phyloP scores from a whole-genome alignment of 2,329 filamentous ascomycete genomes.

The Ascochyta fabae region DNA sequence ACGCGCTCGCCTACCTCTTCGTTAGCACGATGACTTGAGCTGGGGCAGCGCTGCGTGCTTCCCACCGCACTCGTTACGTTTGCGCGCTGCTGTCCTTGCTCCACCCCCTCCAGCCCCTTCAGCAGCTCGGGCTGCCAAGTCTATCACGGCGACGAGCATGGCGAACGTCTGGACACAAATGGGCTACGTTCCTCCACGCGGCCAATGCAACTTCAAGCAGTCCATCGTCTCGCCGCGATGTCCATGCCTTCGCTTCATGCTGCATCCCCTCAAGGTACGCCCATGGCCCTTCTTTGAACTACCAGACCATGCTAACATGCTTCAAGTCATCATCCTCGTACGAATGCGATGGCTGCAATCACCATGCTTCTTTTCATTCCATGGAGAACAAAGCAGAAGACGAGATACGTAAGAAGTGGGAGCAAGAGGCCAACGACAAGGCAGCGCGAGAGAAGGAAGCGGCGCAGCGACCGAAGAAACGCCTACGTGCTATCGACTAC shows the following conservation, averaged over 20 bases:
- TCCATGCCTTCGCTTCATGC: conserved; percentile 63
- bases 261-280: conserved; percentile 61
- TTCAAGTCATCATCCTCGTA: conserved; percentile 57
- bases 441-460: conserved; percentile 22
- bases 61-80: neutral
- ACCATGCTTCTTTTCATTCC: conserved; percentile 62
- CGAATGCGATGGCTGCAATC: conserved; percentile 62
- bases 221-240: conserved; percentile 56
- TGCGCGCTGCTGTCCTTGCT: neutral
- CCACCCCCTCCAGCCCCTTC: neutral
- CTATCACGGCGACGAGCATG: conserved; percentile 27
- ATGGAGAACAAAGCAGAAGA: conserved; percentile 60
- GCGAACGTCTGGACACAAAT: conserved; percentile 59
- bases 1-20: neutral
- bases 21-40: neutral
- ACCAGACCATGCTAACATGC: neutral
- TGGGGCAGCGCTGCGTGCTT: conserved; percentile 1
- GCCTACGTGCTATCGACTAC: conserved; percentile 37
- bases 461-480: conserved; percentile 34
- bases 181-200: conserved; percentile 59
- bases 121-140: neutral
- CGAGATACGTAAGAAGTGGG: conserved; percentile 55
- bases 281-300: neutral
- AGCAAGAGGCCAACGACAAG: conserved; percentile 45
- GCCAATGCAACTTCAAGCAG: conserved; percentile 58